Base-by-base conservation (phyloP, 306 rosid genomes). In the Sesbania bispinosa region DNA sequence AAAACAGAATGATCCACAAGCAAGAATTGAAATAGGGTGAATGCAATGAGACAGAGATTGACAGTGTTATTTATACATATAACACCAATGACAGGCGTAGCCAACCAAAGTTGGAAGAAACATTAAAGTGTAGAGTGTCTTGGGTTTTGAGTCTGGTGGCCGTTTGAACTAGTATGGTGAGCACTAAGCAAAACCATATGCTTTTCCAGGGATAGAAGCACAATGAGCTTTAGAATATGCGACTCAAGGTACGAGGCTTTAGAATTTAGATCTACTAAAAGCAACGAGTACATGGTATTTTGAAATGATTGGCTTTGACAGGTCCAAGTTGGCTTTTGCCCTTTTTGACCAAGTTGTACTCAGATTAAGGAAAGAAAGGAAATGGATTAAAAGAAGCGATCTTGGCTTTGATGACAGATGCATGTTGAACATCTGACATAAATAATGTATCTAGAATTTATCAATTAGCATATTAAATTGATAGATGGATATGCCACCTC, bases 231-330 rank as follows among this genome's bases (percentile, higher is more conserved):
- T 61, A 74, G 80, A 61, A 63, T 63, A 76, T 42, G 80, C 66
- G 65, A 70, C 80, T 67, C 90, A 52, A 78, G 59, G 26, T 58
- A 80, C 92, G 45, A 81, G 85, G 80, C 74, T n/a, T n/a, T n/a
- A n/a, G n/a, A n/a, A n/a, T 66, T 66, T 59, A 45, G 80, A 64
- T 81, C 77, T 52, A 74, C 61, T 39, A 80, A 81, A 79, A 85
- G 88, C 62, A 83, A 85, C 76, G 62, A 59, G 78, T 71, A n/a
- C n/a, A n/a, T n/a, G n/a, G 67, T 69, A 39, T n/a, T 81, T 81
- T 78, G 84, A 76, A 76, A 89, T 89, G 70, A 87, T 84, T 86
- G 90, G 85, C 61, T 84, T 88, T 92, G 98, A 88, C 94, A 74
- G 80, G 88, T 88, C 90, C 83, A 85, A 84, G 82, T 65, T 65